Evolutionary conservation across 2,329 filamentous ascomycete species (phyloP), one percentile per base, ranked within the genome.

Genomic region (Didymella exigua): DNA sequence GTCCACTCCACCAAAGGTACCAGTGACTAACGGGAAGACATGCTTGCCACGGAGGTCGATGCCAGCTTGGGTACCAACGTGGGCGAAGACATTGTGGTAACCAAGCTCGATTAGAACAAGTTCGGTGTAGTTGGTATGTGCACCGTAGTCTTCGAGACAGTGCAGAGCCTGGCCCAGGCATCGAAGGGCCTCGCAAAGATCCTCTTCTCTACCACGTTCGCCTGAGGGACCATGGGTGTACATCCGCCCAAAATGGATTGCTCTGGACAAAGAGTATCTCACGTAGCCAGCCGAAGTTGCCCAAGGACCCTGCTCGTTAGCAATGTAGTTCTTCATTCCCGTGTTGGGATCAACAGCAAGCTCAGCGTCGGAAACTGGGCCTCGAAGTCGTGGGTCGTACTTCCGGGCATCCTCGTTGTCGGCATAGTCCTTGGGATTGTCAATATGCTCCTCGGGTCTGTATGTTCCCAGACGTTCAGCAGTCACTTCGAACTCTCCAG

Each of bases 241-340:
- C 55, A 79, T 56, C 19, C 79, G 69, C 8, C 79, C 79, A 50
- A 77, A 81, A 60, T 81, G 78, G 38, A 82, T 81, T 19, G 75
- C 75, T 46, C 79, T 75, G 21, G 76, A 71, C 42, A 82, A 79
- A 16, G 76, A 78, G 62, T 84, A 74, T 37, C 73, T 76, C 56
- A 96, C 82, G 68, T 93, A 97, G 33, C 90, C 93, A 7, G 90
- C 81, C 60, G 92, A 96, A 18, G 95, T 99, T 1, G 93, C 91
- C 90, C 93, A 97, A 34, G 85, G 84, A 4, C 92, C 91, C 13
- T 78, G 80, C 73, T 98, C 93, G 68, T 97, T 98, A 56, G 93
- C 87, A 63, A 99, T 98, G 75, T 99, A 99, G 74, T 98, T 98
- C 77, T 98, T 99, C 93, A 99, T 96, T n/a, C 93, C 93, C 68